Percentiles rank a stretch among this genome's conserved stretches.
These are phyloP conservation scores for Logfia minima DNA, from an alignment of 129 eudicot genomes.

Conservation along the genomic window DNA sequence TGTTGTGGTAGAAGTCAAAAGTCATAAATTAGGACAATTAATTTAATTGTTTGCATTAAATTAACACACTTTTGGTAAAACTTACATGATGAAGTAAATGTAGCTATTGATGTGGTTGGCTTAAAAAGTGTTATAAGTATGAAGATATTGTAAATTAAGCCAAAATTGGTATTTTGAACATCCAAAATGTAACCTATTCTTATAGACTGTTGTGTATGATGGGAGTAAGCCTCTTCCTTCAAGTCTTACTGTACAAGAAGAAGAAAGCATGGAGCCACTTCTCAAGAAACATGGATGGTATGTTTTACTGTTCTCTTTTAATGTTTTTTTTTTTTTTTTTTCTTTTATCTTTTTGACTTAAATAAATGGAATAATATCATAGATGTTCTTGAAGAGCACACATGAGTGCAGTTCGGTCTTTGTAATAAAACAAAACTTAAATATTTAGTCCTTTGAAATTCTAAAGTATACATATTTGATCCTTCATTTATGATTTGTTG, in stretches of 20 bases:
- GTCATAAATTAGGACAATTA: not conserved
- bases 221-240: conserved; percentile 20
- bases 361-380: too few species aligned
- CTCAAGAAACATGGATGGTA: conserved; percentile 41
- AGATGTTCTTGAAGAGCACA: too few species aligned
- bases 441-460: too few species aligned
- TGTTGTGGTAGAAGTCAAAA: not conserved
- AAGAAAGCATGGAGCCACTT: conserved; percentile 39
- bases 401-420: too few species aligned
- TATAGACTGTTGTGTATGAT: conserved; percentile 14
- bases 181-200: not conserved
- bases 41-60: too few species aligned
- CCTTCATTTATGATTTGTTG: too few species aligned
- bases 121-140: not conserved
- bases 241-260: conserved; percentile 14
- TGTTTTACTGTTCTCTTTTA: not conserved
- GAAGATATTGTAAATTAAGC: not conserved
- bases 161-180: not conserved
- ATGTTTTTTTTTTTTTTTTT: not conserved
- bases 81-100: not conserved
- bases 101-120: not conserved
- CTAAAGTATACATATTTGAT: too few species aligned
- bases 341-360: not conserved
- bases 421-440: too few species aligned
- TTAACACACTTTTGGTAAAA: too few species aligned